Conservation (phyloP, 768 basidiomycete genomes). For the Mycena chlorophos region DNA sequence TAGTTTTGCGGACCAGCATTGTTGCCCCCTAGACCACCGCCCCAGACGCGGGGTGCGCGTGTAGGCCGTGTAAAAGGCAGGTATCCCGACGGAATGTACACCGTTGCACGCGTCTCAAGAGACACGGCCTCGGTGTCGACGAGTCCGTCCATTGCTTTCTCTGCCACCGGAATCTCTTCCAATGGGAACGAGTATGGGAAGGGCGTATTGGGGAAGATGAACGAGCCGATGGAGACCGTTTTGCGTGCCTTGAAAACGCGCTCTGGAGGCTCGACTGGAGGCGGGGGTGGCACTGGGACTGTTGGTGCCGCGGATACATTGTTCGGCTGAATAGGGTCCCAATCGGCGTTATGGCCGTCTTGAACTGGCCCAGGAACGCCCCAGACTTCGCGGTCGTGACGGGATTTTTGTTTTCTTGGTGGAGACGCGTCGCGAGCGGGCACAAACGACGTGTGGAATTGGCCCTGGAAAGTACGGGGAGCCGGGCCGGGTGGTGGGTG, state of each 20-base stretch:
- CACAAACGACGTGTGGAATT: slow-evolving; percentile 23
- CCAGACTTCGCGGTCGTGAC: neutral
- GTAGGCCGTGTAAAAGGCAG: slow-evolving; percentile 39
- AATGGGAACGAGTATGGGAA: slow-evolving; percentile 18
- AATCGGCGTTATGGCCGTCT: neutral
- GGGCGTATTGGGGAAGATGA: slow-evolving; percentile 12
- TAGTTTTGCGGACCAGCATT: neutral
- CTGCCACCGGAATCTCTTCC: neutral
- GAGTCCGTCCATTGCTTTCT: neutral
- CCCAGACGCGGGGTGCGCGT: slow-evolving; percentile 45
- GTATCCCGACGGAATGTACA: slow-evolving; percentile 43
- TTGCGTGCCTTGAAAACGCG: slow-evolving; percentile 13
- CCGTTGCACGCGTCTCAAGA: slow-evolving; percentile 30
- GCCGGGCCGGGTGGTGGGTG: neutral
- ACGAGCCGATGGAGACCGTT: slow-evolving; percentile 8
- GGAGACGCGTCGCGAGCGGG: slow-evolving; percentile 19
- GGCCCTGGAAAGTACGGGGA: slow-evolving; percentile 19
- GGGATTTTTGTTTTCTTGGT: neutral
- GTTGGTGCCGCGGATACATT: neutral
- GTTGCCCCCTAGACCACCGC: slow-evolving; percentile 37
- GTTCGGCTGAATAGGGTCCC: neutral
- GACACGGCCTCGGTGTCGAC: slow-evolving; percentile 4
- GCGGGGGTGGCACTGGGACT: neutral
- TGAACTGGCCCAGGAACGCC: neutral
- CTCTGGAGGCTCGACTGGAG: slow-evolving; percentile 8